Evolutionary conservation across 1,139 yeast genomes (phyloP).

Genomic region (Taiozyma onychis): DNA sequence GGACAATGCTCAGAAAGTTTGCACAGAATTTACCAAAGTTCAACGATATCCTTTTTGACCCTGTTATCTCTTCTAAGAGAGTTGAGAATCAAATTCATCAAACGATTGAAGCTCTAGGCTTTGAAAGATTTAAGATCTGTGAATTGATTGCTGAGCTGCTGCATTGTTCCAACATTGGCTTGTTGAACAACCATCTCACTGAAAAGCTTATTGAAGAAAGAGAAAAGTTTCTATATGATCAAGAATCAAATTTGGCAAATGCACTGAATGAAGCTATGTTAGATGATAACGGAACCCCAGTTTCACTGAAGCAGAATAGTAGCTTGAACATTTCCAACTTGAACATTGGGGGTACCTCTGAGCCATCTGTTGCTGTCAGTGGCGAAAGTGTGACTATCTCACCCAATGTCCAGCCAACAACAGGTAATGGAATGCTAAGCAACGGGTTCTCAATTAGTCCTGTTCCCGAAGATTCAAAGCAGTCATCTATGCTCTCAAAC

Average conservation of each 20-base stretch:
- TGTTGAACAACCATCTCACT: slow-evolving; percentile 80
- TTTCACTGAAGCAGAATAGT: slow-evolving; percentile 1
- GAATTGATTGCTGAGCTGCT: slow-evolving; percentile 91
- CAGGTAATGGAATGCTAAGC: background rate
- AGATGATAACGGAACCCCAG: background rate
- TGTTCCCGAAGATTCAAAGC: background rate
- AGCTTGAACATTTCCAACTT: slow-evolving; percentile 18
- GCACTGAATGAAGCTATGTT: slow-evolving; percentile 21
- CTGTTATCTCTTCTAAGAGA: slow-evolving; percentile 16
- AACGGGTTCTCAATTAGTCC: background rate
- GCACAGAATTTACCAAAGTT: slow-evolving; percentile 33
- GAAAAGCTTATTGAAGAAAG: slow-evolving; percentile 73
- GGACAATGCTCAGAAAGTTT: slow-evolving; percentile 29
- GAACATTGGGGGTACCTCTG: slow-evolving; percentile 23
- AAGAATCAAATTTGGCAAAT: slow-evolving; percentile 19
- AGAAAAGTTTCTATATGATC: slow-evolving; percentile 51
- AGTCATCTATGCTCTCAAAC: background rate
- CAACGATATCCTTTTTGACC: slow-evolving; percentile 39
- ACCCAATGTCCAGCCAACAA: slow-evolving; percentile 14
- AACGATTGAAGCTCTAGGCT: slow-evolving; percentile 80
- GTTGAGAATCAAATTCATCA: slow-evolving; percentile 30
- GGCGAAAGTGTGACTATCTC: slow-evolving; percentile 21
- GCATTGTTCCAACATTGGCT: slow-evolving; percentile 95
- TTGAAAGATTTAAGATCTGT: slow-evolving; percentile 92
- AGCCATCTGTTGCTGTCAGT: slow-evolving; percentile 24